A percentile compares a stretch with the other conserved stretches of the same genome.
Conservation (phyloP, 139 green algal genomes). For the Dunaliella primolecta region DNA sequence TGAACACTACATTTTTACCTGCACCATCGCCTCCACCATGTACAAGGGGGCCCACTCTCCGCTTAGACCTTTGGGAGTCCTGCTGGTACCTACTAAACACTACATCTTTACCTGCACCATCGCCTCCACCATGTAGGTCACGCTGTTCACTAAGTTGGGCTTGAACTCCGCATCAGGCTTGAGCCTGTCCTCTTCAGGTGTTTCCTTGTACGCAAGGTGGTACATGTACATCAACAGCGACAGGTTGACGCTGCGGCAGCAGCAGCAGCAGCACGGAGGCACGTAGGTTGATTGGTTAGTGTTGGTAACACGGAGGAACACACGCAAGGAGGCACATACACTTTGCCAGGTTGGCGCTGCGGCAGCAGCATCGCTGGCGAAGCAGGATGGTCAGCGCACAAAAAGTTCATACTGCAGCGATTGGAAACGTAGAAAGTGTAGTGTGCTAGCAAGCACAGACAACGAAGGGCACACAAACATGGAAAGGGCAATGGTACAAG, state of each 20-base stretch:
- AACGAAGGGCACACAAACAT: too few species aligned
- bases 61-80: too few species aligned
- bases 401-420: too few species aligned
- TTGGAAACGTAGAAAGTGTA: too few species aligned
- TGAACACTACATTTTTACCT: too few species aligned
- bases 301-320: not conserved
- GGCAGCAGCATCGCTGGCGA: not conserved
- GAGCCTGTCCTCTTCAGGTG: constrained; percentile 64
- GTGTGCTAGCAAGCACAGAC: too few species aligned
- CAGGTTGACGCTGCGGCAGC: constrained; percentile 61
- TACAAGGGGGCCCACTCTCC: too few species aligned
- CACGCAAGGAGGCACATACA: constrained; percentile 64
- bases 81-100: too few species aligned
- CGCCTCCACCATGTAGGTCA: constrained; percentile 91
- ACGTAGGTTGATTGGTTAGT: not conserved
- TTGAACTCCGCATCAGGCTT: constrained; percentile 81
- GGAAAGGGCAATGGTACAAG: too few species aligned
- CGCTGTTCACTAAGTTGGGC: constrained; percentile 97
- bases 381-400: not conserved
- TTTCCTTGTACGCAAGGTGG: constrained; percentile 39
- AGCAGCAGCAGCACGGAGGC: not conserved
- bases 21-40: constrained; percentile 82
- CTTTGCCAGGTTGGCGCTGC: constrained; percentile 62
- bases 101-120: constrained; percentile 76
- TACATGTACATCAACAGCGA: constrained; percentile 78